phyloP scores from a whole-genome alignment of 1,284 basidiomycete species.

The Chalciporus sp. region DNA sequence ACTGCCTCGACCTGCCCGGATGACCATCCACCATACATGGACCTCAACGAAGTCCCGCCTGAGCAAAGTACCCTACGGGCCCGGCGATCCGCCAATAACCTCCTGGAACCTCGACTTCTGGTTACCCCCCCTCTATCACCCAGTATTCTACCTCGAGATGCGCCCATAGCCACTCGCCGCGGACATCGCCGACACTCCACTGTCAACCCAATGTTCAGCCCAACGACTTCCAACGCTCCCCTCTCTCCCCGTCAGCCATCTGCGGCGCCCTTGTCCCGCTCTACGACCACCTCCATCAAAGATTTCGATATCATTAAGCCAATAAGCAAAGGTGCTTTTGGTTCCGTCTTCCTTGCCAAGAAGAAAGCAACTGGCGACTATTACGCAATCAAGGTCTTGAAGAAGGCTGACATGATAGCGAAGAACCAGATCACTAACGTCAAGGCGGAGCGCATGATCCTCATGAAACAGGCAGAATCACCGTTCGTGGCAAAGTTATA shows the following conservation, averaged over 20 bases:
- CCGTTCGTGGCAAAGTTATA: slow-evolving; percentile 99
- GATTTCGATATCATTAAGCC: slow-evolving; percentile 99
- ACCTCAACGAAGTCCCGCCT: slow-evolving; percentile 53
- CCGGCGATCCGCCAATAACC: slow-evolving; percentile 63
- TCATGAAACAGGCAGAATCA: slow-evolving; percentile 99
- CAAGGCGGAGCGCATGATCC: slow-evolving; percentile 98
- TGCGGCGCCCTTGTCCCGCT: slow-evolving; percentile 73
- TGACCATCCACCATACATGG: slow-evolving; percentile 61
- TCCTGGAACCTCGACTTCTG: slow-evolving; percentile 67
- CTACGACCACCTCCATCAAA: slow-evolving; percentile 91
- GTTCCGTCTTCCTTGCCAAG: slow-evolving; percentile 97
- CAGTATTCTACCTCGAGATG: slow-evolving; percentile 61
- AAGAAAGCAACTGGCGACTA: slow-evolving; percentile 99
- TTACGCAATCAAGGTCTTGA: slow-evolving; percentile 98
- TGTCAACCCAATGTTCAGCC: slow-evolving; percentile 63
- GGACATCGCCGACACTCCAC: slow-evolving; percentile 74
- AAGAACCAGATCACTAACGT: slow-evolving; percentile 99
- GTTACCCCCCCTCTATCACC: slow-evolving; percentile 79
- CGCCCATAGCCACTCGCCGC: slow-evolving; percentile 48
- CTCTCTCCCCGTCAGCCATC: slow-evolving; percentile 91
- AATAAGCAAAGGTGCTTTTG: slow-evolving; percentile 98
- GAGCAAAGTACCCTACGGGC: slow-evolving; percentile 48
- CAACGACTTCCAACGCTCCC: slow-evolving; percentile 56
- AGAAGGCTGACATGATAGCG: slow-evolving; percentile 99
- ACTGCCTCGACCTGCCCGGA: slow-evolving; percentile 64